These are phyloP conservation scores for Curvularia verruculosa DNA, from an alignment of 2,329 filamentous ascomycete genomes.

Conservation along the genomic window DNA sequence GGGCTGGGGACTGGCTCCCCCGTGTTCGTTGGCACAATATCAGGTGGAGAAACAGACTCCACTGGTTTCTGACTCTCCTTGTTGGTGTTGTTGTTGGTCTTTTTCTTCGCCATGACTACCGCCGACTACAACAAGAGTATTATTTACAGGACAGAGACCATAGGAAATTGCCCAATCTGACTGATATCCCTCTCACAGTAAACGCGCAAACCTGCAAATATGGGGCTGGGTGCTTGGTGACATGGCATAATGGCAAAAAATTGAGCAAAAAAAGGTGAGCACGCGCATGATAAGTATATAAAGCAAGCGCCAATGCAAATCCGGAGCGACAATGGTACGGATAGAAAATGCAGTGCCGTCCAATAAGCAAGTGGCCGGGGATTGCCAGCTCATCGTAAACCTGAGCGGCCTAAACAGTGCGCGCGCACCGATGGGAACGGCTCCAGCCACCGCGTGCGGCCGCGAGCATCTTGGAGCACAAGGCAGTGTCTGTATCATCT, in stretches of 20 bases:
- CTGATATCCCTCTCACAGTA: constrained; percentile 34
- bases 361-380: constrained; percentile 42
- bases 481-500: constrained; percentile 15
- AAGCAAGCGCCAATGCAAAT: constrained; percentile 34
- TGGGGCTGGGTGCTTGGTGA: constrained; percentile 43
- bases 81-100: constrained; percentile 14
- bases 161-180: constrained; percentile 5
- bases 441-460: constrained; percentile 32
- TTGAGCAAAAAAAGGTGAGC: constrained; percentile 37
- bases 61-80: constrained; percentile 36
- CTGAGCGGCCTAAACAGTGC: constrained; percentile 43
- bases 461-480: constrained; percentile 32
- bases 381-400: constrained; percentile 41
- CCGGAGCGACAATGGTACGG: constrained; percentile 38
- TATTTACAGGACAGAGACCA: constrained; percentile 29
- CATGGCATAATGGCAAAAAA: constrained; percentile 46
- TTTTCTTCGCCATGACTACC: constrained; percentile 44
- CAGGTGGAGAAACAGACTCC: constrained; percentile 37
- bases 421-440: constrained; percentile 34
- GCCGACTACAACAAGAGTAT: constrained; percentile 15
- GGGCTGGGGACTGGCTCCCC: constrained; percentile 30
- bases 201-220: constrained; percentile 25
- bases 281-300: constrained; percentile 48
- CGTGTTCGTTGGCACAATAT: constrained; percentile 26
- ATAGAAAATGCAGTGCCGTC: constrained; percentile 31